Conservation (phyloP, 169 alveolate genomes). For the Cryptosporidium viatorum region DNA sequence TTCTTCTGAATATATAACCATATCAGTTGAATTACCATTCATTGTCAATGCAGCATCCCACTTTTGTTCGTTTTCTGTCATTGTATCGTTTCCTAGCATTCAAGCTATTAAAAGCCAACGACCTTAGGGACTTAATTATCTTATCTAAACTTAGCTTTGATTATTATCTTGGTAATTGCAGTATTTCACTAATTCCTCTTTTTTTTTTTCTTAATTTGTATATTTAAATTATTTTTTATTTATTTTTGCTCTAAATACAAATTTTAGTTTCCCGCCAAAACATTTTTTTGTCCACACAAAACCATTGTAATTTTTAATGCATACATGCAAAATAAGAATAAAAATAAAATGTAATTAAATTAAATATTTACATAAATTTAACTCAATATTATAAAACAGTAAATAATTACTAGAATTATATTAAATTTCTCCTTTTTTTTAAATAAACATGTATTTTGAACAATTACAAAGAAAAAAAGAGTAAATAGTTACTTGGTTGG, state of each 20-base stretch:
- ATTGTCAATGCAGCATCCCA: not conserved
- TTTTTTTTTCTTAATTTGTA: not conserved
- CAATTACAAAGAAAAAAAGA: too few relatives aligned
- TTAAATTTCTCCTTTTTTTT: not conserved
- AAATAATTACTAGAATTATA: not conserved
- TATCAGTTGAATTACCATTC: conserved; percentile 13
- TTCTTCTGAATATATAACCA: conserved; percentile 30
- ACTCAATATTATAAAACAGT: not conserved
- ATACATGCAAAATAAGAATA: conserved; percentile 39
- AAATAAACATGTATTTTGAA: too few relatives aligned
- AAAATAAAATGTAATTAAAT: not conserved
- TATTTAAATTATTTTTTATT: conserved; percentile 23
- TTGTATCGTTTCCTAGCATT: not conserved
- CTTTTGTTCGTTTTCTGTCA: not conserved
- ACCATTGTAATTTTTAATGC: conserved; percentile 40
- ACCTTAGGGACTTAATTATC: not conserved
- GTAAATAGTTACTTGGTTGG: conserved; percentile 4
- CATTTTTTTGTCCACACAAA: conserved; percentile 70
- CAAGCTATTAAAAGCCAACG: not conserved
- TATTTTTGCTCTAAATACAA: conserved; percentile 24
- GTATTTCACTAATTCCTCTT: not conserved
- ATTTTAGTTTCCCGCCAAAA: conserved; percentile 60
- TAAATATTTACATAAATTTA: too few relatives aligned
- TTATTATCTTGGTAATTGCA: not conserved
- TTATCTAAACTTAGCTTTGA: not conserved